Conservation (phyloP, 495 filamentous ascomycete genomes). For the Daldinia loculata region DNA sequence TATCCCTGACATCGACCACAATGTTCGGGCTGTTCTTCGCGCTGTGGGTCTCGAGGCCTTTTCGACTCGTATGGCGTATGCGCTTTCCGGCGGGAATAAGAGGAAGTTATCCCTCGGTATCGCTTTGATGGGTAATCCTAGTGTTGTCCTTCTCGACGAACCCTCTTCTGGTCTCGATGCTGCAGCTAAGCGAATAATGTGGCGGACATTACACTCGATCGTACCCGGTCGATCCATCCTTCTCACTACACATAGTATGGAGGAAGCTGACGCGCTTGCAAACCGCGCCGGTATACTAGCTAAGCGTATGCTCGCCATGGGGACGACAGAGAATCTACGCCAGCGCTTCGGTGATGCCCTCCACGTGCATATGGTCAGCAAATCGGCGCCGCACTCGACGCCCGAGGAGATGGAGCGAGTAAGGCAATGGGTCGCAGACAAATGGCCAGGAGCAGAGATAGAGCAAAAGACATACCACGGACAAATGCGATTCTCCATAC, state of each 20-base stretch:
- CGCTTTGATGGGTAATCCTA: conserved; percentile 78
- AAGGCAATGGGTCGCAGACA: conserved; percentile 65
- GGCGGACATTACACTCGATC: conserved; percentile 69
- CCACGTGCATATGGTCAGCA: conserved; percentile 77
- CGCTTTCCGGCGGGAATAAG: conserved; percentile 78
- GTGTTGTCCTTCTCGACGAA: conserved; percentile 76
- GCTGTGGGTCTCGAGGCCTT: conserved; percentile 70
- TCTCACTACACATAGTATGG: conserved; percentile 82
- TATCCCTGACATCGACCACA: conserved; percentile 68
- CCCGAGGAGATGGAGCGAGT: conserved; percentile 70
- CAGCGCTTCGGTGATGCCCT: conserved; percentile 67
- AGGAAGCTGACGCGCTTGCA: conserved; percentile 79
- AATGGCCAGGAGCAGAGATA: conserved; percentile 66
- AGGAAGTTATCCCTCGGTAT: conserved; percentile 77
- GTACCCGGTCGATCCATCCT: conserved; percentile 68
- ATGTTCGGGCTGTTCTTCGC: conserved; percentile 65
- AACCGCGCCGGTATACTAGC: conserved; percentile 75
- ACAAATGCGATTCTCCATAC: conserved; percentile 80
- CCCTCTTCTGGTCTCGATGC: conserved; percentile 76
- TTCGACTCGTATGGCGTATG: conserved; percentile 66
- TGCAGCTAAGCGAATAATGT: conserved; percentile 78
- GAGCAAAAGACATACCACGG: conserved; percentile 83
- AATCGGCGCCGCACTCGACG: conserved; percentile 72
- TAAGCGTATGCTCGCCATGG: conserved; percentile 74
- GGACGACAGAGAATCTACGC: conserved; percentile 67